Evolutionary conservation across 805 yeast genomes (phyloP).

Genomic region (Metschnikowia chrysomelidarum): DNA sequence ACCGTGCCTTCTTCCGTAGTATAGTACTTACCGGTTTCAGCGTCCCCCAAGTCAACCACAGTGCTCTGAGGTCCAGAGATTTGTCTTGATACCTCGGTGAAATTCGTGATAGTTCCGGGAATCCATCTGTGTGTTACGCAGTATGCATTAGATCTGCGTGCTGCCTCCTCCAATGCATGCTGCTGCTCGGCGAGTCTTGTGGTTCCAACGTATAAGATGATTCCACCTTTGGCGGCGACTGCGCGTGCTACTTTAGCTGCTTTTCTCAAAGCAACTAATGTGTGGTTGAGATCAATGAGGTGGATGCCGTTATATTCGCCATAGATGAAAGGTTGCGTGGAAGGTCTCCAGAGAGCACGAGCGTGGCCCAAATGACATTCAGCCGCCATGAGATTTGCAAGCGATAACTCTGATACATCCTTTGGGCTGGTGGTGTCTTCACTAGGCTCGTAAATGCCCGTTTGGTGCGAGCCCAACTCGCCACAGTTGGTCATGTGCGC

Average conservation of each 20-base stretch:
- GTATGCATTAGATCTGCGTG: slow-evolving; percentile 72
- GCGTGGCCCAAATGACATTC: slow-evolving; percentile 96
- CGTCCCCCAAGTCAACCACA: slow-evolving; percentile 75
- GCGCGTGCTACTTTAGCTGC: slow-evolving; percentile 86
- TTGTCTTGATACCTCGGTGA: slow-evolving; percentile 64
- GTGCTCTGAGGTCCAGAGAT: slow-evolving; percentile 30
- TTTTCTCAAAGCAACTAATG: slow-evolving; percentile 68
- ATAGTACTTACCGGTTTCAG: slow-evolving; percentile 59
- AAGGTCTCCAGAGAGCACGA: slow-evolving; percentile 71
- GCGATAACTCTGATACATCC: slow-evolving; percentile 53
- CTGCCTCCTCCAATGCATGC: slow-evolving; percentile 74
- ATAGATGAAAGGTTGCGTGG: slow-evolving; percentile 80
- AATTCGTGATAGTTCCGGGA: slow-evolving; percentile 92
- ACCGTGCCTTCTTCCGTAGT: slow-evolving; percentile 46
- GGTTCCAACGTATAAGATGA: slow-evolving; percentile 82
- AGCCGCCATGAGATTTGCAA: slow-evolving; percentile 77
- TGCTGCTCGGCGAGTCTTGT: slow-evolving; percentile 64
- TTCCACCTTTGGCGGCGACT: slow-evolving; percentile 80
- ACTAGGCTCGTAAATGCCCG: slow-evolving; percentile 67
- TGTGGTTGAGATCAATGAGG: slow-evolving; percentile 85
- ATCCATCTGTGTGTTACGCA: slow-evolving; percentile 86
- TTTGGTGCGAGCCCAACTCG: slow-evolving; percentile 61
- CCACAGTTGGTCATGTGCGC: slow-evolving; percentile 57
- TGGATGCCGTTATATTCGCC: slow-evolving; percentile 92
- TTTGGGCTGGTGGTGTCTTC: slow-evolving; percentile 62